Evolutionary conservation across 2,329 filamentous ascomycete genomes (phyloP).

Genomic region (Fusarium sp.): DNA sequence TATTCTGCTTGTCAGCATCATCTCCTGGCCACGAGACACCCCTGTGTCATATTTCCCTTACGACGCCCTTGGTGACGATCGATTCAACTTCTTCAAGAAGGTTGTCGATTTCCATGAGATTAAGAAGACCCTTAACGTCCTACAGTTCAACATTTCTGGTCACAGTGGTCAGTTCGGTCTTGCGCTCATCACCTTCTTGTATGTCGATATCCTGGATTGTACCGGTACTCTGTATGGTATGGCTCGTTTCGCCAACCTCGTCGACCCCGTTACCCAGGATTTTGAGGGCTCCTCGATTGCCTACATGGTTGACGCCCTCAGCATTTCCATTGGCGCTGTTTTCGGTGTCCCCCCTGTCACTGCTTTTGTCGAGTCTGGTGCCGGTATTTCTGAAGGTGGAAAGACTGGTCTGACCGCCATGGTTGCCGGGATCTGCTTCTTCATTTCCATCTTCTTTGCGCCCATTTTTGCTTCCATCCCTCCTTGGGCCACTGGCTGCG

Average conservation of each 20-base stretch:
- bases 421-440: conserved; percentile 81
- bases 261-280: conserved; percentile 84
- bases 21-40: conserved; percentile 84
- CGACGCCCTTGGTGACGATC: conserved; percentile 70
- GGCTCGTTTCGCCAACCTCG: conserved; percentile 82
- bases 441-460: conserved; percentile 87
- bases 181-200: conserved; percentile 87
- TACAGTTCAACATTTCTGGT: conserved; percentile 74
- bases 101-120: conserved; percentile 88
- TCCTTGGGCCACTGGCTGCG: conserved; percentile 87
- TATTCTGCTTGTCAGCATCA: conserved; percentile 83
- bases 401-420: conserved; percentile 86
- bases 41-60: conserved; percentile 83
- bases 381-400: conserved; percentile 87
- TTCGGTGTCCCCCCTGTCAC: conserved; percentile 84
- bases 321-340: conserved; percentile 80
- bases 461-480: conserved; percentile 91
- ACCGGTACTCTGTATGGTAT: conserved; percentile 90
- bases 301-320: conserved; percentile 82
- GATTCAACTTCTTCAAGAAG: conserved; percentile 87
- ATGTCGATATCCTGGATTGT: conserved; percentile 88
- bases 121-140: conserved; percentile 70
- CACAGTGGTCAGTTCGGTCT: conserved; percentile 81
- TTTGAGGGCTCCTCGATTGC: conserved; percentile 86
- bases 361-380: conserved; percentile 88